Percentiles rank a stretch among this genome's conserved stretches.
These are phyloP conservation scores for Daedaleopsis nitida DNA, from an alignment of 768 basidiomycete species.

Conservation along the genomic window DNA sequence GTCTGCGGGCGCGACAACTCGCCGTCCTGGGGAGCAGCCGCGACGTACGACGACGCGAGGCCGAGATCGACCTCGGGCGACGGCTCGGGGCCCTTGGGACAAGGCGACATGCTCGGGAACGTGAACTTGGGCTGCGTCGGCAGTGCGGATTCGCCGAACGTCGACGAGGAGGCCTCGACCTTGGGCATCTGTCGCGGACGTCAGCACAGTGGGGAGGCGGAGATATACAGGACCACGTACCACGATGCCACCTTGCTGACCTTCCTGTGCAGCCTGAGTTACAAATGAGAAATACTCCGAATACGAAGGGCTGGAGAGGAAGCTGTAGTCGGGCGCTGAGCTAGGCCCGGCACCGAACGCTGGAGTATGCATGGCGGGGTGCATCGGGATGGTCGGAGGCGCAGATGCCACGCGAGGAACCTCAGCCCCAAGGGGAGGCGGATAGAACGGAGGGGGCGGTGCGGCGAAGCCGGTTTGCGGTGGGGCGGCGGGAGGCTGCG, in stretches of 20 bases:
- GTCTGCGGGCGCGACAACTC: not conserved
- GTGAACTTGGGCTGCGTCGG: constrained; percentile 12
- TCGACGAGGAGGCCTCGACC: constrained; percentile 1
- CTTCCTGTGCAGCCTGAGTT: not conserved
- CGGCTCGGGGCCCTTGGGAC: not conserved
- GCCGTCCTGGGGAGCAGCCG: not conserved
- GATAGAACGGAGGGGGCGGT: constrained; percentile 3
- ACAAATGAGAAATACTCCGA: not conserved
- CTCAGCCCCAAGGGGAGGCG: not conserved
- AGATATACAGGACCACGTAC: not conserved
- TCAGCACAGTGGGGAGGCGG: not conserved
- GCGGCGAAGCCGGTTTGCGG: not conserved
- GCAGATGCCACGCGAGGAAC: constrained; percentile 2
- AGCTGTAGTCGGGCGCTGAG: not conserved
- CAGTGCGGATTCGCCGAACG: constrained; percentile 8
- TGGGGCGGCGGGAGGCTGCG: not conserved
- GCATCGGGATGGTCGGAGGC: not conserved
- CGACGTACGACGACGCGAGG: not conserved
- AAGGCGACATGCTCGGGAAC: constrained; percentile 4
- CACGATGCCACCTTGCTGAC: not conserved
- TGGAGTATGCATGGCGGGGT: not conserved
- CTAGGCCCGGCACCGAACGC: not conserved
- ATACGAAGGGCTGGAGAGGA: not conserved
- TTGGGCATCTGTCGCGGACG: not conserved
- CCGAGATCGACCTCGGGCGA: constrained; percentile 10